phyloP scores from a whole-genome alignment of 306 rosid species.

The Lithocarpus polystachyus region DNA sequence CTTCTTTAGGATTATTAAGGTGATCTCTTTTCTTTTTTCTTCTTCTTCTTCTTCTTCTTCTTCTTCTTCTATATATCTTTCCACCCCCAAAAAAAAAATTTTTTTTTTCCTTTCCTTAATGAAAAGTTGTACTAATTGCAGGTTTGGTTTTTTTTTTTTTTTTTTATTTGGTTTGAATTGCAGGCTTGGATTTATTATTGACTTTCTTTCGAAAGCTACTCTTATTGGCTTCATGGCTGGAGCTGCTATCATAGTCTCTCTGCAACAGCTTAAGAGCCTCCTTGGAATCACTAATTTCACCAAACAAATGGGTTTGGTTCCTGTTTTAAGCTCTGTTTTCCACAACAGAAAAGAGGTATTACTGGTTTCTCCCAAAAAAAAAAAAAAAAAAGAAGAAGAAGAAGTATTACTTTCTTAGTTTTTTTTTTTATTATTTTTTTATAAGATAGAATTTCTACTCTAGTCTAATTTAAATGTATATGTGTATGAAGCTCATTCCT shows the following conservation, averaged over 20 bases:
- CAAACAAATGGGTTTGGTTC: slow-evolving; percentile 60
- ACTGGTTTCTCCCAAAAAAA: too few relatives aligned
- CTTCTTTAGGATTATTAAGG: slow-evolving; percentile 89
- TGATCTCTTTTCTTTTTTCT: not conserved
- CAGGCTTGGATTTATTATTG: slow-evolving; percentile 94
- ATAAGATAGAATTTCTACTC: too few relatives aligned
- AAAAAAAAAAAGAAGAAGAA: too few relatives aligned
- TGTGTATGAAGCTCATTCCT: too few relatives aligned
- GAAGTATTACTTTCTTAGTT: too few relatives aligned
- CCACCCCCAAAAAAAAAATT: too few relatives aligned
- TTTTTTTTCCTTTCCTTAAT: too few relatives aligned
- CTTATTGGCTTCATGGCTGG: slow-evolving; percentile 97
- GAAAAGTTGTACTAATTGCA: not conserved
- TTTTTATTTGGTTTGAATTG: not conserved
- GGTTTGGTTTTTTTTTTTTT: too few relatives aligned
- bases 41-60: not conserved
- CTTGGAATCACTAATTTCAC: slow-evolving; percentile 91
- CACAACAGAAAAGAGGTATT: slow-evolving; percentile 59
- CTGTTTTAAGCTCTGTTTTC: slow-evolving; percentile 81
- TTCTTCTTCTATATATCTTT: too few relatives aligned
- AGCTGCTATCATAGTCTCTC: slow-evolving; percentile 88
- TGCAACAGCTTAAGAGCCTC: slow-evolving; percentile 83
- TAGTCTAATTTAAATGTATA: too few relatives aligned
- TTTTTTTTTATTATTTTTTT: too few relatives aligned
- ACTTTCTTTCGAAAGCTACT: slow-evolving; percentile 86